Conservation (phyloP, 306 rosid species). For the Prinsepia uniflora region DNA sequence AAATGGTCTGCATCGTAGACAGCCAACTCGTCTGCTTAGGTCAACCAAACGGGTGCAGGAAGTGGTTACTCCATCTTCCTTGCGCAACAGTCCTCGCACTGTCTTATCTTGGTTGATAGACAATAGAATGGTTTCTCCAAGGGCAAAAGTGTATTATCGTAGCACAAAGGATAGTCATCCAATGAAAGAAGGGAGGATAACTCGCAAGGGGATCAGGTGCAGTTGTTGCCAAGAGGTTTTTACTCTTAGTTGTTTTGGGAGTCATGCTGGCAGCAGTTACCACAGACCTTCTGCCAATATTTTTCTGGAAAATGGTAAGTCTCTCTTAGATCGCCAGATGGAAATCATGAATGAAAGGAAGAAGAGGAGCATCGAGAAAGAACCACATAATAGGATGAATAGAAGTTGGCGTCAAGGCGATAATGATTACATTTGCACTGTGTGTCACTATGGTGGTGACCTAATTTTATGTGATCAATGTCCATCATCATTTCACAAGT, state of each 20-base stretch:
- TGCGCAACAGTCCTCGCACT: constrained; percentile 54
- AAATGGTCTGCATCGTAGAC: constrained; percentile 12
- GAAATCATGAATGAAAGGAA: constrained; percentile 34
- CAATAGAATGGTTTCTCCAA: constrained; percentile 51
- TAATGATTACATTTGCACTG: constrained; percentile 72
- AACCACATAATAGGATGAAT: constrained; percentile 21
- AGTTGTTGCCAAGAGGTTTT: constrained; percentile 53
- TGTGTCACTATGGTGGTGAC: constrained; percentile 80
- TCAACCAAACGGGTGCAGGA: constrained; percentile 58
- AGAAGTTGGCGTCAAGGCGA: constrained; percentile 28
- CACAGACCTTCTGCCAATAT: constrained; percentile 49
- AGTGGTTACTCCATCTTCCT: constrained; percentile 31
- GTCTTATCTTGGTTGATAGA: constrained; percentile 84
- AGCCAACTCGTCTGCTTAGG: constrained; percentile 33
- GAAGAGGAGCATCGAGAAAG: neutral
- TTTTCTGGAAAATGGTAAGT: constrained; percentile 59
- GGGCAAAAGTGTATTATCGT: constrained; percentile 57
- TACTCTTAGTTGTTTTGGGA: constrained; percentile 46
- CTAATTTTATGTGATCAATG: constrained; percentile 78
- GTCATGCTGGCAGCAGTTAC: constrained; percentile 49
- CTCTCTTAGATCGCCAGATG: constrained; percentile 60
- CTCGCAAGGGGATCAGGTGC: constrained; percentile 72
- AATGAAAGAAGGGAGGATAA: constrained; percentile 50
- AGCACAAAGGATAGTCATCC: constrained; percentile 25
- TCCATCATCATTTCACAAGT: constrained; percentile 69